A percentile compares a stretch with the other conserved stretches of the same genome.
These are phyloP conservation scores for Citrus reticulata DNA, from an alignment of 345 rosid species.

Conservation along the genomic window DNA sequence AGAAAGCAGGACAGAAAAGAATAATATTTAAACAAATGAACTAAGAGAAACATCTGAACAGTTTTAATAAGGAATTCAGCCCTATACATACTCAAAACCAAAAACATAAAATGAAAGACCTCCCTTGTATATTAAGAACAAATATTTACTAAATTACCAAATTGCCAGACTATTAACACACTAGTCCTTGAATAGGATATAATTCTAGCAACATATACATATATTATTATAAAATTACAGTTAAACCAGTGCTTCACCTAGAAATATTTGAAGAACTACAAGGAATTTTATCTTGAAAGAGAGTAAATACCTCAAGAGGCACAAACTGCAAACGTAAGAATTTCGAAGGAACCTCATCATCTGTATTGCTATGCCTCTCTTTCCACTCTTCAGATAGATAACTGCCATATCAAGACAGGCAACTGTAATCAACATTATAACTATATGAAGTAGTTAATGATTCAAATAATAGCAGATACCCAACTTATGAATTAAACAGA, in stretches of 20 bases:
- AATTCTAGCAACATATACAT: neutral
- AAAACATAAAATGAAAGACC: neutral
- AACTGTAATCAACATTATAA: neutral
- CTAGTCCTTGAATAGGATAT: neutral
- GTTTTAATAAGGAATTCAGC: neutral
- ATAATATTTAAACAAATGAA: neutral
- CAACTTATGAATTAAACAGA: neutral
- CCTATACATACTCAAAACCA: neutral
- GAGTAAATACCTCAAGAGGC: slow-evolving; percentile 68
- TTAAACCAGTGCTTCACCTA: neutral
- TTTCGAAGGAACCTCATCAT: slow-evolving; percentile 42
- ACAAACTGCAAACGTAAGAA: slow-evolving; percentile 58
- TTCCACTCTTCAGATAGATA: slow-evolving; percentile 93
- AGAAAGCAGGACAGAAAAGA: neutral
- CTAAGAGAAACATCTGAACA: neutral
- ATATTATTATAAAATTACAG: neutral
- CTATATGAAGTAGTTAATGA: neutral
- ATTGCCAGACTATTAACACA: neutral
- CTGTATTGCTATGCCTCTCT: slow-evolving; percentile 51
- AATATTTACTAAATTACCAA: neutral
- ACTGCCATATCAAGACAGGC: slow-evolving; percentile 37
- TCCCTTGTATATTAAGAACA: neutral
- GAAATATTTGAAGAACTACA: neutral
- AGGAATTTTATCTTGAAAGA: slow-evolving; percentile 10
- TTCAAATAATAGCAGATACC: neutral